Base-by-base conservation (phyloP, 805 yeast species). In the Ogataea trehalophila region DNA sequence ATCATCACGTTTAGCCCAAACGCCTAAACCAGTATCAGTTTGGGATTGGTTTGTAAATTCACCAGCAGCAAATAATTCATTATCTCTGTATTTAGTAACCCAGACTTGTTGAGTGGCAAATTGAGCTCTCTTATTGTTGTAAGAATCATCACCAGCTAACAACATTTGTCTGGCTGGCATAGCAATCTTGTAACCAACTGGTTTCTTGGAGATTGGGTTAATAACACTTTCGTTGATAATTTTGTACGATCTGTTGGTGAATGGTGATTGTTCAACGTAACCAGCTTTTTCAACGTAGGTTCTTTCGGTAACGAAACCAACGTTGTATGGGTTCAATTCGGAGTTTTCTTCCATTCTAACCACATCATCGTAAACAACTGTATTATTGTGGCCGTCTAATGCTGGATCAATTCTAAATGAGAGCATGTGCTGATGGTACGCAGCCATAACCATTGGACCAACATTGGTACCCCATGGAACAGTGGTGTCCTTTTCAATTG, bases 1-100 rank as follows among this genome's bases (percentile, higher is more conserved):
- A 50, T 83, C 90, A 43, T 68, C 66, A 54, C 85, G 84, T 60
- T 82, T 75, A 36, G 87, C 86, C 85, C 90, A 87, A 39, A 66
- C 72, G 35, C 80, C 83, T 45, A 87, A 63, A 62, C 94, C 95
- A 23, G 85, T 77, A 65, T 85, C 94, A 4, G 41, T 60, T 48
- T 76, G 75, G 15, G 91, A 84, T 70, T 86, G 95, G 67, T 86
- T 87, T 52, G 95, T 86, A 73, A 86, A 85, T 63, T 85, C 91
- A 65, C 95, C 95, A 49, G 90, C 91, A 43, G 91, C 89, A 55
- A 73, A 86, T 57, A 84, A 66, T 68, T 85, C 80, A 61, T 83
- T 75, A 62, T 87, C 94, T 52, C 71, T 70, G 70, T 85, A 83
- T 66, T 85, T 85, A 55, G 92, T 83, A 55, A 85, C 90, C 91